Conservation (phyloP, 1,139 yeast species). For the Suhomyces bribrorum region DNA sequence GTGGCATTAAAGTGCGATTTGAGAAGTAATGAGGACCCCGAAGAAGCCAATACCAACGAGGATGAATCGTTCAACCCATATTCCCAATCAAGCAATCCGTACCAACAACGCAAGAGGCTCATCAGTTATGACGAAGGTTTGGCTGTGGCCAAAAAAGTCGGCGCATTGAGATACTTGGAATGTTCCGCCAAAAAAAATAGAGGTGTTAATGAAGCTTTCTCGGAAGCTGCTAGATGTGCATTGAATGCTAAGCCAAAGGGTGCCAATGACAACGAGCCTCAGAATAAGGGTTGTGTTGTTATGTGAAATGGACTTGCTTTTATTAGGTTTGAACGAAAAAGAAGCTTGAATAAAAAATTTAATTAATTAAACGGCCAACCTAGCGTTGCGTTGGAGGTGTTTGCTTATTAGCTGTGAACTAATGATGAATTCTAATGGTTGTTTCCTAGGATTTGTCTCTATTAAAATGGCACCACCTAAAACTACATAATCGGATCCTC, state of each 20-base stretch:
- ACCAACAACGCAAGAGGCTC: conserved; percentile 50
- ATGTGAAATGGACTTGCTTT: conserved; percentile 28
- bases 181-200: conserved; percentile 93
- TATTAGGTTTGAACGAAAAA: too few species aligned
- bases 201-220: conserved; percentile 95
- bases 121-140: conserved; percentile 83
- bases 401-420: too few species aligned
- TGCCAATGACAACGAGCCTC: conserved; percentile 53
- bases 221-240: conserved; percentile 97
- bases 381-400: too few species aligned
- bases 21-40: conserved; percentile 52
- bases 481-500: too few species aligned
- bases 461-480: too few species aligned
- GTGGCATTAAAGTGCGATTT: conserved; percentile 95
- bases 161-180: conserved; percentile 84
- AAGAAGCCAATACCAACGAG: conserved; percentile 25
- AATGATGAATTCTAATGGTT: too few species aligned
- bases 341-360: too few species aligned
- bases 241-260: conserved; percentile 87
- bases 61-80: conserved; percentile 42
- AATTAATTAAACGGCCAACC: too few species aligned
- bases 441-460: too few species aligned
- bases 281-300: conserved; percentile 43
- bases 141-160: conserved; percentile 80
- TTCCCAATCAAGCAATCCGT: conserved; percentile 30